Evolutionary conservation across 805 yeast species (phyloP).

Genomic region (Hanseniaspora pseudoguilliermondii): DNA sequence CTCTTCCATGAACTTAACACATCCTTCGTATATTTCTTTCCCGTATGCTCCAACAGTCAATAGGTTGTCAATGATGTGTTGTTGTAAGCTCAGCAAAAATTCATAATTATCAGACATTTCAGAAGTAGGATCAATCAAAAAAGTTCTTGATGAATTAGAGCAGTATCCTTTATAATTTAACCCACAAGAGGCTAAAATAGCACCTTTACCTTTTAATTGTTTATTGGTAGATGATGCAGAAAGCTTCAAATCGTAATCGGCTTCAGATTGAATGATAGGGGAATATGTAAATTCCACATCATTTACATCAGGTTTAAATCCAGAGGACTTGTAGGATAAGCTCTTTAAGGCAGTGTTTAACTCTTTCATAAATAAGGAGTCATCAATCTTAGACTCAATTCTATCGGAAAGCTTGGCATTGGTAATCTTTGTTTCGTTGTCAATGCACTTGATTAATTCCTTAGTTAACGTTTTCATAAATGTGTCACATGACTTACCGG

Average conservation of each 20-base stretch:
- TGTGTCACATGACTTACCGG: constrained; percentile 64
- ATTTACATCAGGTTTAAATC: constrained; percentile 60
- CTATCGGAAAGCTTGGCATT: constrained; percentile 61
- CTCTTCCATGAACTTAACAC: constrained; percentile 44
- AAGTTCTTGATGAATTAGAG: constrained; percentile 77
- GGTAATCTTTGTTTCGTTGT: constrained; percentile 67
- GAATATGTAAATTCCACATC: constrained; percentile 86
- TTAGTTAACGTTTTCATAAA: constrained; percentile 75
- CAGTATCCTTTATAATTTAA: constrained; percentile 80
- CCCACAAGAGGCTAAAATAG: constrained; percentile 72
- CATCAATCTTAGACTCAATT: constrained; percentile 73
- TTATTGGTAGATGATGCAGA: constrained; percentile 64
- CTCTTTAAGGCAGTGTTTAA: constrained; percentile 37
- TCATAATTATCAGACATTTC: constrained; percentile 71
- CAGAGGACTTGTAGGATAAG: constrained; percentile 24
- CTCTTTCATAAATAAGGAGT: constrained; percentile 48
- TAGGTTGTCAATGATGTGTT: constrained; percentile 39
- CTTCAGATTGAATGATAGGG: constrained; percentile 83
- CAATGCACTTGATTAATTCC: constrained; percentile 76
- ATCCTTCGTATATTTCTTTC: constrained; percentile 52
- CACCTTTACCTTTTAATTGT: constrained; percentile 56
- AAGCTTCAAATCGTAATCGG: constrained; percentile 68
- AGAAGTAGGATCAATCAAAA: constrained; percentile 74
- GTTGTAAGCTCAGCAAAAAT: constrained; percentile 57
- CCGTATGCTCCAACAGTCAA: constrained; percentile 59